Evolutionary conservation across 495 filamentous ascomycete genomes (phyloP), one percentile per base, ranked within the genome.

Genomic region (Neurospora sublineolata): DNA sequence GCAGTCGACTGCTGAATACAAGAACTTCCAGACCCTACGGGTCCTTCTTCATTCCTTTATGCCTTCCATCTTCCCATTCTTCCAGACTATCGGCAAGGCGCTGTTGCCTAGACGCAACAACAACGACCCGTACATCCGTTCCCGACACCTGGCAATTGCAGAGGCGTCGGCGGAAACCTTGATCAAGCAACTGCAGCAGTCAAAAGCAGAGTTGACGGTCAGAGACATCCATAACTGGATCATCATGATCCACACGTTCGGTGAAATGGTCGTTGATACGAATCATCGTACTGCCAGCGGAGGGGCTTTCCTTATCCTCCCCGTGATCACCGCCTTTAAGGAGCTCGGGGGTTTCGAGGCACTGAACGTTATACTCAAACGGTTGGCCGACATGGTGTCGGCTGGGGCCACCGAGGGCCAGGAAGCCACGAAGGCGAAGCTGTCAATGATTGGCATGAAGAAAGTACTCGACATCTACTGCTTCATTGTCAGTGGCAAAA

Each of bases 291-390:
- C 82, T 67, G 91, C 92, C 23, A 89, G 89, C 4, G 82, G 84
- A 5, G 82, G 79, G n/a, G 80, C 86, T 4, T 89, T 91, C 73
- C 88, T 92, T 37, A 86, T 97, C 60, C 92, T 92, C 9, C 85
- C 94, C 18, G 90, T 97, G 38, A 79, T 97, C 39, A 86, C 94
- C 73, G 89, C 92, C 18, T 97, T 98, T 82, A 95, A 94, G 79
- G 89, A 91, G 67, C 84, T 86, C 69, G 87, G 89, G 46, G 95
- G 95, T 2, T 83, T 99, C 44, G 87, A 89, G 38, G 83, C 87
- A 20, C 82, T 98, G 37, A 93, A 91, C 71, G 82, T 86, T 6
- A 89, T 94, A 73, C 88, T 97, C 23, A 83, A 89, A 67, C 83
- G 83, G n/a, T 94, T 96, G 75, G 87, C 90, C 73, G 81, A 86